Conservation (phyloP, 352 stramenopile species). For the Phytophthora parvispora region DNA sequence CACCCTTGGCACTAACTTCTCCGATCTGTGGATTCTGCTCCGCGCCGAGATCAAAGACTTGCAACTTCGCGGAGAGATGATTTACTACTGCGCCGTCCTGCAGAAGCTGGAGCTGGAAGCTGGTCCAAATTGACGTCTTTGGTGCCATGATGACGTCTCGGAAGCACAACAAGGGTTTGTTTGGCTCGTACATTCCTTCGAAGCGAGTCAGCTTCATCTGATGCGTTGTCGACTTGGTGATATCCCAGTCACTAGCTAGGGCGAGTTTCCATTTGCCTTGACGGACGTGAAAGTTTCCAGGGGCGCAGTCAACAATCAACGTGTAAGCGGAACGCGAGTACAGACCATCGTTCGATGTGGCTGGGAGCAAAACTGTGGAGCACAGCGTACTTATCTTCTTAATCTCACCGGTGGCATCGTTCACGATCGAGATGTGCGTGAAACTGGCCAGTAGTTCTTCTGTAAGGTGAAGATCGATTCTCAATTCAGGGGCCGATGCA, state of each 20-base stretch:
- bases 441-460: conserved; percentile 55
- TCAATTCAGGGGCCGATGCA: conserved; percentile 35
- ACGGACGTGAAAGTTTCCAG: conserved; percentile 35
- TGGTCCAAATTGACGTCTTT: conserved; percentile 54
- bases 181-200: conserved; percentile 64
- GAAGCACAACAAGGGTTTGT: conserved; percentile 73
- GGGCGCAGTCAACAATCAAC: conserved; percentile 65
- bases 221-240: conserved; percentile 45
- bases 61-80: conserved; percentile 59
- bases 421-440: conserved; percentile 61
- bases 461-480: conserved; percentile 68
- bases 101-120: conserved; percentile 61
- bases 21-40: conserved; percentile 31
- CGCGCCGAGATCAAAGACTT: conserved; percentile 58
- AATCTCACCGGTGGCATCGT: conserved; percentile 48
- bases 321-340: conserved; percentile 41
- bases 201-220: conserved; percentile 58
- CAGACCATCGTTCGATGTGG: conserved; percentile 3
- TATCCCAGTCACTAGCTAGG: conserved; percentile 59
- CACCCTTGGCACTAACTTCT: conserved; percentile 36
- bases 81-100: conserved; percentile 23
- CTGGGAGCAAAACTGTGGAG: conserved; percentile 27
- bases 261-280: conserved; percentile 71
- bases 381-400: conserved; percentile 46
- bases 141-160: conserved; percentile 67